Conservation (phyloP, 345 rosid species). For the Citrus inodora region DNA sequence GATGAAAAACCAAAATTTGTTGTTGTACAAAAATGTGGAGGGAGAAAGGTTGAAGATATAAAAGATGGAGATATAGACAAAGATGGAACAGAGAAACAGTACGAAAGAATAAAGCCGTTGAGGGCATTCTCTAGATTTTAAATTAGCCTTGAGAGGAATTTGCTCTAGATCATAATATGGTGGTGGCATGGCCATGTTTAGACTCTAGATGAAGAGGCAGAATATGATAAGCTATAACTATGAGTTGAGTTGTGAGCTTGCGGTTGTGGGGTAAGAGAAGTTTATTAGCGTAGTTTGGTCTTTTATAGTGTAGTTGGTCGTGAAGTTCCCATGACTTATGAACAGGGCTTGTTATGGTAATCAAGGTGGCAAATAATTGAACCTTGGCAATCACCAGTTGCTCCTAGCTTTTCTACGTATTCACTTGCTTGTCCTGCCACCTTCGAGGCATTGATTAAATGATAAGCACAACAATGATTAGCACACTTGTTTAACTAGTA, state of each 20-base stretch:
- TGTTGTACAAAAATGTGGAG: slow-evolving; percentile 38
- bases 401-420: slow-evolving; percentile 2
- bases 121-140: slow-evolving; percentile 18
- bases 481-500: background rate
- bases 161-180: slow-evolving; percentile 13
- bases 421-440: slow-evolving; percentile 14
- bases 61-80: slow-evolving; percentile 43
- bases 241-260: background rate
- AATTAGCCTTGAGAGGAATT: background rate
- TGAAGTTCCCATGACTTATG: background rate
- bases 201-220: background rate
- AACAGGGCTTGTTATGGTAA: slow-evolving; percentile 20
- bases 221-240: background rate
- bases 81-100: slow-evolving; percentile 35
- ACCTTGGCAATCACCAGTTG: slow-evolving; percentile 1
- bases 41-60: slow-evolving; percentile 53
- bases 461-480: background rate
- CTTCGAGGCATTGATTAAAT: background rate
- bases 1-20: slow-evolving; percentile 61
- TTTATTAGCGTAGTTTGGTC: background rate
- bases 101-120: slow-evolving; percentile 30
- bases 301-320: slow-evolving; percentile 1
- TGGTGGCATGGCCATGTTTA: slow-evolving; percentile 21
- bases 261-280: background rate
- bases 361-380: slow-evolving; percentile 26